Conservation (phyloP, 192 early-diverging fungal genomes). For the Podila verticillata region DNA sequence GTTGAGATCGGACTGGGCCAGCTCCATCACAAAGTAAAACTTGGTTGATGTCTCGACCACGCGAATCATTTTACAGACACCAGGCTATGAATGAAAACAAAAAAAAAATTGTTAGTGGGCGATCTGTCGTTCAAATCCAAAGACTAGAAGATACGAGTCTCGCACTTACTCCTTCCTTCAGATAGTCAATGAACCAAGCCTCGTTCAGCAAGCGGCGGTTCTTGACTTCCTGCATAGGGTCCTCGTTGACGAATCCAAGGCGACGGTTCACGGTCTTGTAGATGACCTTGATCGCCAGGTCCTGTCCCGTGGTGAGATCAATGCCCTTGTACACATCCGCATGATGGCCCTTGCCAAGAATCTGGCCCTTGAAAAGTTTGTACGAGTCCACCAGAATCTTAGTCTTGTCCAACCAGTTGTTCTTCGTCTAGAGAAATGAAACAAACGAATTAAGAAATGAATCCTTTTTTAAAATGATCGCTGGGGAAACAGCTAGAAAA, state of each 20-base stretch:
- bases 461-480: background rate
- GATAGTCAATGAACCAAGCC: conserved; percentile 49
- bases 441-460: background rate
- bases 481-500: background rate
- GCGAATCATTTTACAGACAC: conserved; percentile 40
- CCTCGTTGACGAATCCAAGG: conserved; percentile 38
- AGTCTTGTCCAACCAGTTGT: conserved; percentile 49
- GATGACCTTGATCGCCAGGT: conserved; percentile 49
- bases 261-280: conserved; percentile 46
- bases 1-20: conserved; percentile 47
- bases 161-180: conserved; percentile 41
- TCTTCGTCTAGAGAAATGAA: conserved; percentile 26
- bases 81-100: conserved; percentile 18
- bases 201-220: conserved; percentile 43
- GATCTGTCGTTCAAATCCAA: background rate
- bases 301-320: conserved; percentile 41
- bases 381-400: conserved; percentile 32
- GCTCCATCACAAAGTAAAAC: conserved; percentile 51
- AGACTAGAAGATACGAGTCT: background rate
- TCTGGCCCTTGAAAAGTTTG: conserved; percentile 39
- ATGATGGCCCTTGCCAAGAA: conserved; percentile 49
- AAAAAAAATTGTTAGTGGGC: background rate
- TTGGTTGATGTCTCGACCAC: conserved; percentile 46
- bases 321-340: conserved; percentile 49
- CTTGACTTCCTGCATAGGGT: conserved; percentile 44